Conservation (phyloP, 2,329 filamentous ascomycete species). For the Penicillium sp. region DNA sequence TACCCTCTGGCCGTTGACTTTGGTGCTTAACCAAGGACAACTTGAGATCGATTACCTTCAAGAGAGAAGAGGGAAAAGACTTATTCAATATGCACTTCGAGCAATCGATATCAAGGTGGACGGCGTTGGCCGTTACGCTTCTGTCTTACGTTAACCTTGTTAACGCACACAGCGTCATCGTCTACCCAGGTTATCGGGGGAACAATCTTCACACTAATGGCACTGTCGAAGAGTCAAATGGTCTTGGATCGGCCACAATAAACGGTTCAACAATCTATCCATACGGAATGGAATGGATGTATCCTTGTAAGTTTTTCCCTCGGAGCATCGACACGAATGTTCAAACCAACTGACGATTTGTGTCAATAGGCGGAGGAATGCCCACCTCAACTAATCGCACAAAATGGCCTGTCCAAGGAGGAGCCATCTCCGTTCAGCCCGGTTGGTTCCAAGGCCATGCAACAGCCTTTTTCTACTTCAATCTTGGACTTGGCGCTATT, state of each 20-base stretch:
- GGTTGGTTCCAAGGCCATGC: constrained; percentile 93
- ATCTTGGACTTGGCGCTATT: constrained; percentile 78
- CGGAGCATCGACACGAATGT: not conserved
- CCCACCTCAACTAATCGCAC: constrained; percentile 75
- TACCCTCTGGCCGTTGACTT: not conserved
- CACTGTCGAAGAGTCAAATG: constrained; percentile 45
- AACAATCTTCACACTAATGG: constrained; percentile 79
- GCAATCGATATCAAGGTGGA: constrained; percentile 13
- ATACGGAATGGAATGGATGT: constrained; percentile 92
- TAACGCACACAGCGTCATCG: constrained; percentile 69
- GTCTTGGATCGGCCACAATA: constrained; percentile 43
- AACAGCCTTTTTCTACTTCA: constrained; percentile 81
- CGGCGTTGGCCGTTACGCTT: constrained; percentile 8
- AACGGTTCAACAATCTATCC: constrained; percentile 58
- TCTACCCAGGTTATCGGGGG: constrained; percentile 82
- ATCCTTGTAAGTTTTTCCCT: constrained; percentile 69
- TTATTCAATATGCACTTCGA: constrained; percentile 8
- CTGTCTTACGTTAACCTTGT: constrained; percentile 32
- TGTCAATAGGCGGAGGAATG: constrained; percentile 72
- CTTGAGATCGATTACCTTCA: not conserved
- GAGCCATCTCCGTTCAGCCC: constrained; percentile 84
- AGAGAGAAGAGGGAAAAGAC: not conserved
- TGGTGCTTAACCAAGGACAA: not conserved
- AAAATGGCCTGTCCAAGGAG: constrained; percentile 83
- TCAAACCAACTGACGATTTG: not conserved